phyloP scores from a whole-genome alignment of 2,329 filamentous ascomycete genomes.

The Ustilaginoidea virens region DNA sequence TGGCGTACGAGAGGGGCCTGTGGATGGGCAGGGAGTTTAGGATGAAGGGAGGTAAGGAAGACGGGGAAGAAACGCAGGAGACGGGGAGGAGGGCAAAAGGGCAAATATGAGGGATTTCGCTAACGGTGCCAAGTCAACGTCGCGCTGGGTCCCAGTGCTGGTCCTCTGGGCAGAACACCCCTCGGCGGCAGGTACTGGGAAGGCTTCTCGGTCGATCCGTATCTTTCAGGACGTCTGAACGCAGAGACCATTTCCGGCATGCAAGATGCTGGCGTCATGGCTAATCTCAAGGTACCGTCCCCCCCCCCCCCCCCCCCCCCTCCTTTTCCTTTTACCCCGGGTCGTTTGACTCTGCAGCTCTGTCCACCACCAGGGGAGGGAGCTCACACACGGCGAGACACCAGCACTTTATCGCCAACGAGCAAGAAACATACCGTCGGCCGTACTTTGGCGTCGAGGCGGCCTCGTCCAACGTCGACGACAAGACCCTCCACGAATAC shows the following conservation, averaged over 20 bases:
- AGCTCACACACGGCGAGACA: too few relatives aligned
- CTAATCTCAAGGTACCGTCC: conserved; percentile 46
- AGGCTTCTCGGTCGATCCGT: conserved; percentile 55
- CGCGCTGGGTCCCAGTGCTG: conserved; percentile 54
- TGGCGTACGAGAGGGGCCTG: conserved; percentile 33
- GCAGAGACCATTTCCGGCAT: conserved; percentile 61
- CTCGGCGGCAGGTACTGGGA: conserved; percentile 64
- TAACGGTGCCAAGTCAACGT: conserved; percentile 39
- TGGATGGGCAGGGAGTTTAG: conserved; percentile 43
- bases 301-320: not conserved
- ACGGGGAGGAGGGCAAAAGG: too few relatives aligned
- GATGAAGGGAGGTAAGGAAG: conserved; percentile 41
- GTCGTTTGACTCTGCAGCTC: too few relatives aligned
- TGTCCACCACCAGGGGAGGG: too few relatives aligned
- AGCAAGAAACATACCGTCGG: conserved; percentile 38
- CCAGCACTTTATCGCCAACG: conserved; percentile 43
- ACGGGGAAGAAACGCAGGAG: too few relatives aligned
- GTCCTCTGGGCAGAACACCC: conserved; percentile 55
- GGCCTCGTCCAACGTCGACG: conserved; percentile 46
- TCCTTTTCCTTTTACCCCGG: not conserved
- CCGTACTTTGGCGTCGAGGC: conserved; percentile 30
- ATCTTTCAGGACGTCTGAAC: conserved; percentile 54
- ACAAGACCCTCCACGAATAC: conserved; percentile 48
- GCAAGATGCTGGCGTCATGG: conserved; percentile 65
- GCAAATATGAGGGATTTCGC: too few relatives aligned